Percentiles rank a stretch among this genome's conserved stretches.
These are phyloP conservation scores for Epichloe baconii DNA, from an alignment of 2,329 filamentous ascomycete genomes.

Conservation along the genomic window DNA sequence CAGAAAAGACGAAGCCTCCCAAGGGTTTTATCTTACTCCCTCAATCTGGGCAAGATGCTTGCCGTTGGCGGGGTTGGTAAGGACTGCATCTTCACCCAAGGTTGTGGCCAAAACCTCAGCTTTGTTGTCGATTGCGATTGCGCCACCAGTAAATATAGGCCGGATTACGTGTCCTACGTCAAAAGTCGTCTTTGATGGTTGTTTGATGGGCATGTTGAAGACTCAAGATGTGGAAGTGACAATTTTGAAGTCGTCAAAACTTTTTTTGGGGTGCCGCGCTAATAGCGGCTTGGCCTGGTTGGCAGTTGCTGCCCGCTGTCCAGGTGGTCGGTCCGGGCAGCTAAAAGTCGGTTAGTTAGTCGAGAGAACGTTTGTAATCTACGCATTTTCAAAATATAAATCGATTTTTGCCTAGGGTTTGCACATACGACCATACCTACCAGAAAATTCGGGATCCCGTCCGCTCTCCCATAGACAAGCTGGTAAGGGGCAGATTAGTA, in stretches of 20 bases:
- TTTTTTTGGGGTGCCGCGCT: constrained; percentile 5
- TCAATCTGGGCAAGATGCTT: constrained; percentile 75
- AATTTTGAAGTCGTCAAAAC: constrained; percentile 1
- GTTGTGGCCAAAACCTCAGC: constrained; percentile 77
- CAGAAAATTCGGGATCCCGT: too few species aligned
- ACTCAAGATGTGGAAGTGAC: background rate
- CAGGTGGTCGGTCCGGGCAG: background rate
- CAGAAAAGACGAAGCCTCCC: background rate
- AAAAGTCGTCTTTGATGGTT: constrained; percentile 74
- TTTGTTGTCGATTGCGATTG: constrained; percentile 68
- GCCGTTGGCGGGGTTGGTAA: constrained; percentile 76
- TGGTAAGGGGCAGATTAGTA: too few species aligned
- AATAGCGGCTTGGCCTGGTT: background rate
- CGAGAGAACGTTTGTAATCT: too few species aligned
- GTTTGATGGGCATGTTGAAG: constrained; percentile 41
- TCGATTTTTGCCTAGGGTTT: fast-evolving
- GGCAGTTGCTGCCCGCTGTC: background rate
- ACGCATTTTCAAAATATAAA: too few species aligned
- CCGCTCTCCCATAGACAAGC: too few species aligned
- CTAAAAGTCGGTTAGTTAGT: too few species aligned
- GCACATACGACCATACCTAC: too few species aligned
- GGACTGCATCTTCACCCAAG: constrained; percentile 79
- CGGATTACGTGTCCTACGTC: constrained; percentile 71
- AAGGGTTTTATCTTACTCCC: constrained; percentile 43
- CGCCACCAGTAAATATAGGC: constrained; percentile 88